Evolutionary conservation across 2,329 filamentous ascomycete species (phyloP), one percentile per base, ranked within the genome.

Genomic region (Aspergillus oerlinghausenensis): DNA sequence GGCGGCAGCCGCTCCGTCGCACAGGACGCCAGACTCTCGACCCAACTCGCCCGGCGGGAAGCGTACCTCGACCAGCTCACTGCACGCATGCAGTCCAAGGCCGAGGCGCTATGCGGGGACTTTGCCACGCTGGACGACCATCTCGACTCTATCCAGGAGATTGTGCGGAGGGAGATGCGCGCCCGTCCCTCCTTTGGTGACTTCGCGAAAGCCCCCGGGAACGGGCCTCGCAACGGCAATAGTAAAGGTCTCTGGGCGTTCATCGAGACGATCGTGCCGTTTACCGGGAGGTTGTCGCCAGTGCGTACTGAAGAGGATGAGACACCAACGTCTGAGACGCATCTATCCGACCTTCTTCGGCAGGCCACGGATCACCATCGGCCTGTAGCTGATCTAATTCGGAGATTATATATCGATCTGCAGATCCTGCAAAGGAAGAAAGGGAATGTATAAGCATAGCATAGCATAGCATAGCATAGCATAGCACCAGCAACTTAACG

Each of bases 51-150:
- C 11, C 67, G 69, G 9, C 67, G 70, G 17, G 67, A 65, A 49
- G 63, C 69, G 49, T 72, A 73, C 47, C 63, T 73, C 17, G 69
- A 71, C 43, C 67, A 70, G 35, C 56, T 73, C 28, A 67, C 67
- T 11, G 49, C 65, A 1, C 68, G 69, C 45, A 70, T 73, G 58
- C 66, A 64, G n/a, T 62, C 63, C 43, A 73, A 72, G 29, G 66
- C 69, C 1, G 70, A 72, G 28, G 66, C 68, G 7, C 60, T 73
- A 6, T 56, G 54, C 11, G 56, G 51, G 8, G 66, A 68, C n/a
- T 67, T 73, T 45, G 65, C 60, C 42, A 69, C 65, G 0, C 58
- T 73, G 3, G 70, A 73, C 42, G 71, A 73, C 55, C 70, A 73
- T 35, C 64, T 73, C 7, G 68, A 73, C 42, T 72, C 71, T 1